Base-by-base conservation (phyloP, 225 moss, liverwort and hornwort genomes). In the Marchantia paleacea region DNA sequence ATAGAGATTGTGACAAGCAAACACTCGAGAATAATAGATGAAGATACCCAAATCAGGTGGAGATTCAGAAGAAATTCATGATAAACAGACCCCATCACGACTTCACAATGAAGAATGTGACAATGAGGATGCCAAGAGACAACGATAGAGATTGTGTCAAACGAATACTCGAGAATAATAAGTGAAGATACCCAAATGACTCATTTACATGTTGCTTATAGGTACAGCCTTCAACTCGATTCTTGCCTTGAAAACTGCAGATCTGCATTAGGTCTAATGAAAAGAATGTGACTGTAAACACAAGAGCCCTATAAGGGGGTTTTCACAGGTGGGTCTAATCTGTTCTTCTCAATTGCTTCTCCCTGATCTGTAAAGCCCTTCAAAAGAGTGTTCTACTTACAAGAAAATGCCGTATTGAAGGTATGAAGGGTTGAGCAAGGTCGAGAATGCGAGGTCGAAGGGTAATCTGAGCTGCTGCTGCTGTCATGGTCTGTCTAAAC, bases 181-280 rank as follows among this genome's bases (percentile, higher is more conserved):
- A 7, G 62, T 31, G 69, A 70, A 69, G 25, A 48, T 31, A 75
- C 57, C 31, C 51, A 55, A 58, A 58, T 76, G n/a, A 76, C 58
- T 72, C 68, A 79, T 80, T 80, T 70, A 84, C 70, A 76, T 22
- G 76, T 71, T 84, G 70, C 80, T 7, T 80, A 80, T 77, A 62
- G 72, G 77, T 80, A 84, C 84, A 84, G 49, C 84, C 84, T 84
- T 84, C 84, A 81, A 84, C 80, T 84, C 80, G 65, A 39, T 39
- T 81, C 78, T 77, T 72, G 77, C 78, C 78, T 78, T 81, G 76
- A 80, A 80, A 84, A 80, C 80, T 81, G 77, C 63, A 77, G 79
- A 55, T 75, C 47, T 58, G 68, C 61, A 72, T 53, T 53, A 50
- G 71, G 25, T 77, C 76, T 48, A 70, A 77, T 77, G 64, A 73